Percentiles rank a stretch among this genome's conserved stretches.
Evolutionary conservation across 2,329 filamentous ascomycete genomes (phyloP).

Genomic region (Trichoderma brevicompactum): DNA sequence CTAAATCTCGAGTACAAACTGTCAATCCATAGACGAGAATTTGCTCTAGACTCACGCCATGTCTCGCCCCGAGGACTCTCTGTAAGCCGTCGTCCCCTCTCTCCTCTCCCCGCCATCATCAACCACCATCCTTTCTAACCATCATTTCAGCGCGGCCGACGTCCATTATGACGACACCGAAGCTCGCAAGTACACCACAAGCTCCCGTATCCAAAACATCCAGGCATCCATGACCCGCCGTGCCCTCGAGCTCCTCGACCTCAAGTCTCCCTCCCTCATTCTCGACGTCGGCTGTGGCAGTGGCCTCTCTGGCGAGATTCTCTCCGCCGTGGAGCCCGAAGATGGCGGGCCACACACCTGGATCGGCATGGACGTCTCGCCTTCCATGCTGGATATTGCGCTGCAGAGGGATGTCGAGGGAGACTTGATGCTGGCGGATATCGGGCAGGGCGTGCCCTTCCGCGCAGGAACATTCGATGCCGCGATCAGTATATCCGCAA

Average conservation of each 20-base stretch:
- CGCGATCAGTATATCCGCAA: conserved; percentile 89
- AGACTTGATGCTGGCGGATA: conserved; percentile 91
- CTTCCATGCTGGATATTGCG: conserved; percentile 95
- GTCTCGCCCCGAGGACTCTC: conserved; percentile 95
- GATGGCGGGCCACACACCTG: conserved; percentile 88
- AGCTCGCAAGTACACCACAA: conserved; percentile 96
- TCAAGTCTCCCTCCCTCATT: conserved; percentile 79
- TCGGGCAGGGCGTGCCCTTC: conserved; percentile 94
- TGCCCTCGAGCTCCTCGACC: conserved; percentile 86
- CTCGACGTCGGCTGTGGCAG: conserved; percentile 97
- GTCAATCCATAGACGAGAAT: neutral
- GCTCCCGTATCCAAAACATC: conserved; percentile 92
- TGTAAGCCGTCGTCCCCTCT: conserved; percentile 57
- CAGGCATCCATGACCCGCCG: conserved; percentile 94
- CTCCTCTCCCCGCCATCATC: conserved; percentile 33
- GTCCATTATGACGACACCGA: conserved; percentile 97
- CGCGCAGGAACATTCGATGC: conserved; percentile 91
- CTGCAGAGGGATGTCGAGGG: conserved; percentile 90
- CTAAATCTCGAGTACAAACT: neutral
- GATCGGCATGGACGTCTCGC: conserved; percentile 96
- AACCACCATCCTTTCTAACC: neutral
- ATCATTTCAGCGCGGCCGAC: conserved; percentile 74
- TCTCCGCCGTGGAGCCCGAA: conserved; percentile 70
- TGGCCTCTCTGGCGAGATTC: conserved; percentile 90
- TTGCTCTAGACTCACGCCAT: conserved; percentile 57